Evolutionary conservation across 805 yeast species (phyloP), one percentile per base, ranked within the genome.

Genomic region (Peterozyma toletana): DNA sequence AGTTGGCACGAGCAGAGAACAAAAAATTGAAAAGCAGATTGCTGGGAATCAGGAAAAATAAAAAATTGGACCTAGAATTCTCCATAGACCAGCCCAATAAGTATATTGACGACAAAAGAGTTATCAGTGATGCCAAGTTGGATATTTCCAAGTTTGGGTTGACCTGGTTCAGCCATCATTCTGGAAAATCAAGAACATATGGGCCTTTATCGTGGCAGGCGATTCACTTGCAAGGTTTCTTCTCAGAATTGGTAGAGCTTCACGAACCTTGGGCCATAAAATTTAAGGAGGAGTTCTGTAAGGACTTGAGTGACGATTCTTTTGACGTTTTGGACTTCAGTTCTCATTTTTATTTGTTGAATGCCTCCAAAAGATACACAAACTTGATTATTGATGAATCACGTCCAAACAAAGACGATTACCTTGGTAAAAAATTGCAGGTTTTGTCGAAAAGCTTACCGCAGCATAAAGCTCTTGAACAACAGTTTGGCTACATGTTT

Each of bases 1-100:
- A 44, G n/a, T 45, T 46, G 11, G 39, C 58, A 37, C 44, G 45
- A 33, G 15, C 47, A 14, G 37, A 34, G 16, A 40, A 37, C 17
- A 42, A 39, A n/a, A 7, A 13, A 9, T 27, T 44, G 16, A 31
- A 13, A 31, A 37, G 34, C 27, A 31, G 10, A 16, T n/a, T 37
- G 43, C 37, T 40, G 16, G 34, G 30, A 33, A 33, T 18, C 11
- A 15, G 35, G 14, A 40, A 38, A 31, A 14, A 31, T 13, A 31
- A 14, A 31, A 14, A 31, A 31, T 13, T 11, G 15, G 34, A 31
- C 5, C 13, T 4, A 31, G 34, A 5, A 31, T 21, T 21, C 27
- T 5, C 27, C 27, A 21, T 21, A 21, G 27, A 21, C 27, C 27
- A 21, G 27, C 27, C 27, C 7, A 21, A 21, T 21, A 21, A 21